These are phyloP conservation scores for Flagelloscypha sp. DNA, from an alignment of 768 basidiomycete genomes.

Conservation along the genomic window DNA sequence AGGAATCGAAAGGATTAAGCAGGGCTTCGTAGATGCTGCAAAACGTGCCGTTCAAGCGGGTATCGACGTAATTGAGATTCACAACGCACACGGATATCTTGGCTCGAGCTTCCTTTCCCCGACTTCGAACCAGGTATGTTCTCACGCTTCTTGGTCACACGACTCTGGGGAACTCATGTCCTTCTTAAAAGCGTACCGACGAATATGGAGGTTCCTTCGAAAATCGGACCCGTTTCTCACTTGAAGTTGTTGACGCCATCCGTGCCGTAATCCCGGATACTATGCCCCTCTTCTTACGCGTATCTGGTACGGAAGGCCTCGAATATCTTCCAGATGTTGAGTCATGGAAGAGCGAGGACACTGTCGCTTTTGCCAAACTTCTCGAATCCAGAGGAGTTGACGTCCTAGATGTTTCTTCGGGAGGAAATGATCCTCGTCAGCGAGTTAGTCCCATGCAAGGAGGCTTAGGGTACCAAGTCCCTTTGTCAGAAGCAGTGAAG, in stretches of 20 bases:
- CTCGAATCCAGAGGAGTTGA: slow-evolving; percentile 53
- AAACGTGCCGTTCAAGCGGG: slow-evolving; percentile 34
- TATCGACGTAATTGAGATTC: slow-evolving; percentile 20
- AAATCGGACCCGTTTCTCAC: slow-evolving; percentile 53
- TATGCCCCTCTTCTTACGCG: slow-evolving; percentile 28
- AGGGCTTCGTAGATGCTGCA: slow-evolving; percentile 30
- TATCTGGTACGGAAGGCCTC: slow-evolving; percentile 72
- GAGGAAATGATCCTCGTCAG: slow-evolving; percentile 37
- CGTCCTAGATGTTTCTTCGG: slow-evolving; percentile 46
- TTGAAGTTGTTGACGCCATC: slow-evolving; percentile 59
- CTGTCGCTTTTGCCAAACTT: slow-evolving; percentile 47
- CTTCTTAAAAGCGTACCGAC: slow-evolving; percentile 53
- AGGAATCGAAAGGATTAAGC: slow-evolving; percentile 36
- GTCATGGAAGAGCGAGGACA: slow-evolving; percentile 66
- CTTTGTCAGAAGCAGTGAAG: slow-evolving; percentile 37
- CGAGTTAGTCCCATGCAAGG: too few relatives aligned
- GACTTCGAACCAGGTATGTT: slow-evolving; percentile 30
- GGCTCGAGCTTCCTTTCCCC: slow-evolving; percentile 36
- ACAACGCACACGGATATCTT: slow-evolving; percentile 38
- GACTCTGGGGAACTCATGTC: too few relatives aligned
- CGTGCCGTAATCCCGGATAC: slow-evolving; percentile 42
- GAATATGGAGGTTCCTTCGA: slow-evolving; percentile 67
- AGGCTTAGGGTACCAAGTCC: slow-evolving; percentile 32
- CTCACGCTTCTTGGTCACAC: too few relatives aligned
- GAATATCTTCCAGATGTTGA: slow-evolving; percentile 51